Conservation (phyloP, 257 asterid species). For the Rauvolfia tetraphylla region DNA sequence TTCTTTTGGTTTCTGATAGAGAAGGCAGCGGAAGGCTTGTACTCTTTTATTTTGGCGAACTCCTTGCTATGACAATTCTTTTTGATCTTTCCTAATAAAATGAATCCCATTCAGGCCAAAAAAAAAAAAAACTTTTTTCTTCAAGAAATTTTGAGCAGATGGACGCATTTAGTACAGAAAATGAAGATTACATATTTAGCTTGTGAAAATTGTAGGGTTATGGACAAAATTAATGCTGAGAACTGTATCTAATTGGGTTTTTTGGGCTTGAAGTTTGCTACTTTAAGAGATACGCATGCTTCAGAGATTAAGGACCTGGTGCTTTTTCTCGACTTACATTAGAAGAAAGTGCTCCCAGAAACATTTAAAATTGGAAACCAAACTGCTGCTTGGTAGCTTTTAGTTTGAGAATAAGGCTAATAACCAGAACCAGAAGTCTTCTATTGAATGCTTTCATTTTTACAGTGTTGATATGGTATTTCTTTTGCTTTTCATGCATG, state of each 20-base stretch:
- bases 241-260: background rate
- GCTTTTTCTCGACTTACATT: background rate
- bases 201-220: background rate
- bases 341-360: background rate
- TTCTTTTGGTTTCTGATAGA: background rate
- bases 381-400: background rate
- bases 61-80: no score
- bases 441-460: no score
- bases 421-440: background rate
- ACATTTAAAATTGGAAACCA: background rate
- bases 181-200: background rate
- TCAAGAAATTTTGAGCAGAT: no score
- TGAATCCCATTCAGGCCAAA: no score
- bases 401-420: background rate
- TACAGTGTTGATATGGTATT: no score
- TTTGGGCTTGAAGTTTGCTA: background rate
- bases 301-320: background rate
- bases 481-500: background rate
- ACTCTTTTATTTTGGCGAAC: background rate
- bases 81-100: no score
- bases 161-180: background rate
- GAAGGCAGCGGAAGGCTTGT: background rate
- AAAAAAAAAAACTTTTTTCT: no score
- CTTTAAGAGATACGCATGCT: background rate
- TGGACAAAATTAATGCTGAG: background rate